These are phyloP conservation scores for Xerocomus spinulosus DNA, from an alignment of 768 basidiomycete species.

Conservation along the genomic window DNA sequence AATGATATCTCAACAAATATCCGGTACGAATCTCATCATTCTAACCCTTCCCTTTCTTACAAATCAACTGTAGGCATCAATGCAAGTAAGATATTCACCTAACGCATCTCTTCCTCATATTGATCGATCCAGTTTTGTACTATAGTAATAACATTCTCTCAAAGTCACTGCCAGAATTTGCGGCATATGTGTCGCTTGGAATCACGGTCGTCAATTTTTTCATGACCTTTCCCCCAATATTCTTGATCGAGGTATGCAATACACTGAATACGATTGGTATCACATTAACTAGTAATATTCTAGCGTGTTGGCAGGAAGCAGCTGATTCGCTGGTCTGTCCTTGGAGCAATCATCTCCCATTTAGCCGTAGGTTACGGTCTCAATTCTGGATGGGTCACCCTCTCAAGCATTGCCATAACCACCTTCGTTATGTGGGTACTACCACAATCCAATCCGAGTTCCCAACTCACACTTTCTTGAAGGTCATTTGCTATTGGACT, in stretches of 20 bases:
- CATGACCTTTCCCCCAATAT: constrained; percentile 74
- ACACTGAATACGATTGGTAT: constrained; percentile 2
- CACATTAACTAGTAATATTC: constrained; percentile 2
- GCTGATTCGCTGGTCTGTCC: constrained; percentile 62
- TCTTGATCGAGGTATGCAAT: constrained; percentile 69
- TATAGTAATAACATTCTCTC: constrained; percentile 88
- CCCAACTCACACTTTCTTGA: constrained; percentile 1
- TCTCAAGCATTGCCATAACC: constrained; percentile 72
- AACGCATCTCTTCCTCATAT: background rate
- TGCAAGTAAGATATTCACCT: constrained; percentile 43
- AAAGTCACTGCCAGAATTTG: constrained; percentile 71
- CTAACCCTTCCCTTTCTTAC: constrained; percentile 2
- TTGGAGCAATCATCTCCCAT: constrained; percentile 63
- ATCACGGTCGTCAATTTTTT: constrained; percentile 80
- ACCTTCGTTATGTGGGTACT: constrained; percentile 71
- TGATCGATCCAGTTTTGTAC: constrained; percentile 60
- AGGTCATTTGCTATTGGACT: constrained; percentile 88
- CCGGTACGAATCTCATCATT: constrained; percentile 42
- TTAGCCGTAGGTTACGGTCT: constrained; percentile 67
- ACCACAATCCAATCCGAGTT: background rate
- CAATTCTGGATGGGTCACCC: constrained; percentile 49
- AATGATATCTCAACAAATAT: constrained; percentile 77
- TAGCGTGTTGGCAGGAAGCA: constrained; percentile 72
- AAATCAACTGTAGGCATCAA: constrained; percentile 55
- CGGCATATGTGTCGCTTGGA: constrained; percentile 77